Base-by-base conservation (phyloP, 177 flowering plant genomes). In the Vitis hybrid region DNA sequence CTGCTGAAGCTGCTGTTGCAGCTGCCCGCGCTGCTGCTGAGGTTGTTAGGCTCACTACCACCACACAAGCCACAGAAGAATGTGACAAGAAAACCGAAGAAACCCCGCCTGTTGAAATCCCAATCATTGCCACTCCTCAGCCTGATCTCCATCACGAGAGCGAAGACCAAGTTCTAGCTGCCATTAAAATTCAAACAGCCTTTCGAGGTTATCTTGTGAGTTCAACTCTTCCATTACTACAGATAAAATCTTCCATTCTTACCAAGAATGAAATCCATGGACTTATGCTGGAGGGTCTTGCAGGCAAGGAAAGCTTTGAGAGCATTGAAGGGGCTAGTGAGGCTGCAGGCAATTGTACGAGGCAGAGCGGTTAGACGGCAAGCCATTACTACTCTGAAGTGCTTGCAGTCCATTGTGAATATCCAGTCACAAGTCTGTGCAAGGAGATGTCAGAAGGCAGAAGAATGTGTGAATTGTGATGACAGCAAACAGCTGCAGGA, bases 271-370 rank as follows among this genome's bases (percentile, higher is more conserved):
- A 13, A 61, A 61, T 61, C 15, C 64, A 31, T 63, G 16, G 14
- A 33, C 10, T 62, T 13, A 8, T 11, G 22, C 13, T 26, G 31
- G 58, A 19, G 15, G 14, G 61, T 74, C 15, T 60, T 76, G 55
- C 76, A 94, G 98, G 98, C 97, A 62, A 90, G 90, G 83, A 93
- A 90, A 74, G 97, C 97, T 26, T 71, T 93, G 74, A 65, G 88
- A 53, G 98, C 98, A 64, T 66, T 94, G 75, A 94, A 81, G 77
- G 98, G 96, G 70, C 82, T 94, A 51, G 94, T 94, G 74, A 89
- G 61, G 76, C 90, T 94, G 71, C 96, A 92, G 77, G 95, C 97
- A 19, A 76, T 90, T 33, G 83, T 92, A 56, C 84, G 94, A 45
- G 98, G 97, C 18, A 74, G 82, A 72, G 82, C 81, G 11, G 97